These are phyloP conservation scores for Mucor mucedo DNA, from an alignment of 371 early-diverging fungal genomes.

Conservation along the genomic window DNA sequence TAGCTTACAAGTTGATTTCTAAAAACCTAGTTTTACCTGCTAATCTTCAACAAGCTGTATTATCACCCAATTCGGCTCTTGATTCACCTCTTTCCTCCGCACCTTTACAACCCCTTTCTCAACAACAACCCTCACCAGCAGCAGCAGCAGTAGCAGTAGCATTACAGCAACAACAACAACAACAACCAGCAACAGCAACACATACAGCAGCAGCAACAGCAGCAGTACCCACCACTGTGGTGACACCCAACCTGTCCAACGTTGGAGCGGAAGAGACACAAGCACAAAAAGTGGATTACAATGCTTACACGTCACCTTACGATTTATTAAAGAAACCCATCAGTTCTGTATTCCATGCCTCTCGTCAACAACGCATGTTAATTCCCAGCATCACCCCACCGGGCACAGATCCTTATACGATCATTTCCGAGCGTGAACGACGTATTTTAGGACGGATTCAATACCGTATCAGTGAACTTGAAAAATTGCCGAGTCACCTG, in stretches of 20 bases:
- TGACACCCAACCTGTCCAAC: neutral
- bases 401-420: constrained; percentile 76
- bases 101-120: too few relatives aligned
- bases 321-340: constrained; percentile 58
- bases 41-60: constrained; percentile 73
- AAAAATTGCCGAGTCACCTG: constrained; percentile 49
- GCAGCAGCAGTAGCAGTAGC: neutral
- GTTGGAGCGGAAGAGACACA: too few relatives aligned
- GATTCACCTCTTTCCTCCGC: neutral
- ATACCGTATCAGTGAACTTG: constrained; percentile 79
- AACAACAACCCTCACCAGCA: too few relatives aligned
- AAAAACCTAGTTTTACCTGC: constrained; percentile 80
- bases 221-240: neutral
- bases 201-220: constrained; percentile 10
- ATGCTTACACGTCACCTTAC: constrained; percentile 57
- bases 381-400: constrained; percentile 77
- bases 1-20: constrained; percentile 82
- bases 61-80: constrained; percentile 40
- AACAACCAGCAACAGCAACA: neutral
- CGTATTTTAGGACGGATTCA: constrained; percentile 68
- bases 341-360: constrained; percentile 54
- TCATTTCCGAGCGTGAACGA: constrained; percentile 79
- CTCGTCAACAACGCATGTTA: constrained; percentile 72
- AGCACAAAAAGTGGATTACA: constrained; percentile 22
- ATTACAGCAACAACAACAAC: neutral